A percentile compares a stretch with the other conserved stretches of the same genome.
These are phyloP conservation scores for Neofusicoccum cordaticola DNA, from an alignment of 2,329 filamentous ascomycete species.

Conservation along the genomic window DNA sequence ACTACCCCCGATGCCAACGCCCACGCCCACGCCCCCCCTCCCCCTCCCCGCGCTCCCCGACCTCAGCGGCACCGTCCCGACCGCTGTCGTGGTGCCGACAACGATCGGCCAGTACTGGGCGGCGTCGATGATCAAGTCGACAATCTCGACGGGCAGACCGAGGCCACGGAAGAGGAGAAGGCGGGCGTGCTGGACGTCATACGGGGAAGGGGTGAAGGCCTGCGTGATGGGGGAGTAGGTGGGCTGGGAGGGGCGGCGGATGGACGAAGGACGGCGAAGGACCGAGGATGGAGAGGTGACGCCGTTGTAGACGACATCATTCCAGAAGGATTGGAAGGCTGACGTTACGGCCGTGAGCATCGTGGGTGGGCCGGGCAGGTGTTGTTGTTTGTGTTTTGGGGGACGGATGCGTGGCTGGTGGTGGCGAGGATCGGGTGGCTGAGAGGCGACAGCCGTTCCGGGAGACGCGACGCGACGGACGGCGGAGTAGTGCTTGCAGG, in stretches of 20 bases:
- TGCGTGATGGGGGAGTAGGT: neutral
- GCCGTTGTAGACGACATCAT: neutral
- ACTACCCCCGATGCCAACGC: neutral
- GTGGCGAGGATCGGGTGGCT: neutral
- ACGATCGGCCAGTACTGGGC: conserved; percentile 12
- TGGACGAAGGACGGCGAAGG: neutral
- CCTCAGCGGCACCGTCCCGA: neutral
- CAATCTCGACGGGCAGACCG: conserved; percentile 10
- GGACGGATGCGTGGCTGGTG: neutral
- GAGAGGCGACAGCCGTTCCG: neutral
- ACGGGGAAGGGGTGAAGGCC: neutral
- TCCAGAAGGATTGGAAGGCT: neutral
- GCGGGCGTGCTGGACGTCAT: neutral
- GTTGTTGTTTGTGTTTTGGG: neutral
- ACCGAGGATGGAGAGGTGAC: neutral
- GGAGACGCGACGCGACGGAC: no score
- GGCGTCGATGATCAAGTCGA: conserved; percentile 8
- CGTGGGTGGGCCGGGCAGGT: neutral
- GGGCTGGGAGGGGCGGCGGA: neutral
- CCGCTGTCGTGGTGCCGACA: neutral
- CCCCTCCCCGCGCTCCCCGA: neutral
- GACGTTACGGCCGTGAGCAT: conserved; percentile 3
- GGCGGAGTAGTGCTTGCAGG: neutral
- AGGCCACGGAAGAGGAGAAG: neutral
- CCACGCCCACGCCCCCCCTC: neutral